Evolutionary conservation across 2,329 filamentous ascomycete genomes (phyloP).

Genomic region (Penicillium polonicum): DNA sequence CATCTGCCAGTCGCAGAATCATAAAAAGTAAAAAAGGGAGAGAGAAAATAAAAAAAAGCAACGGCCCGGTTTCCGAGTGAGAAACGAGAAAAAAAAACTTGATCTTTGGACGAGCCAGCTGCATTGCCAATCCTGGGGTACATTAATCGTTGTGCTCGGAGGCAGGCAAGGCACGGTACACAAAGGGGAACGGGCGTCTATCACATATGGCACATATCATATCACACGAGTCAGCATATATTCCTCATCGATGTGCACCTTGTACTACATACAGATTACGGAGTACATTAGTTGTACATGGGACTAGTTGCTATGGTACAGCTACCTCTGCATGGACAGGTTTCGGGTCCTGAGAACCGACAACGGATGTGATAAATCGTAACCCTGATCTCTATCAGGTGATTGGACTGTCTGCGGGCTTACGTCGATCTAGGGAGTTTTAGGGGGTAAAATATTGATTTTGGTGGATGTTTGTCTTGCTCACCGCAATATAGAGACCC

Average conservation of each 20-base stretch:
- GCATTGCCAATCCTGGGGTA: conserved; percentile 26
- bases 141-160: conserved; percentile 5
- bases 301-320: conserved; percentile 4
- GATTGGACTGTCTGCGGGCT: conserved; percentile 8
- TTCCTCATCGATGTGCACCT: background rate
- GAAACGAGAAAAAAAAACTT: conserved; percentile 1
- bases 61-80: background rate
- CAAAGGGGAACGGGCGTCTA: background rate
- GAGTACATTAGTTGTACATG: conserved; percentile 5
- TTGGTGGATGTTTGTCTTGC: background rate
- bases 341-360: conserved; percentile 7
- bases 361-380: conserved; percentile 11
- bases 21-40: background rate
- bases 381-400: conserved; percentile 1
- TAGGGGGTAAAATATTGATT: background rate
- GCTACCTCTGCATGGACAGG: background rate
- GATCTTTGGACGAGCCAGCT: conserved; percentile 5
- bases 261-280: background rate
- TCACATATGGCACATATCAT: conserved; percentile 3
- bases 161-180: conserved; percentile 7
- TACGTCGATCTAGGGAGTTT: conserved; percentile 1
- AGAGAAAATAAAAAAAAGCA: background rate
- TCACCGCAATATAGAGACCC: conserved; percentile 3
- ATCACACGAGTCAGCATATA: background rate
- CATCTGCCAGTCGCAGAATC: background rate